Percentiles rank a stretch among this genome's conserved stretches.
phyloP scores from a whole-genome alignment of 1,284 basidiomycete species.

The Ganoderma boninense region DNA sequence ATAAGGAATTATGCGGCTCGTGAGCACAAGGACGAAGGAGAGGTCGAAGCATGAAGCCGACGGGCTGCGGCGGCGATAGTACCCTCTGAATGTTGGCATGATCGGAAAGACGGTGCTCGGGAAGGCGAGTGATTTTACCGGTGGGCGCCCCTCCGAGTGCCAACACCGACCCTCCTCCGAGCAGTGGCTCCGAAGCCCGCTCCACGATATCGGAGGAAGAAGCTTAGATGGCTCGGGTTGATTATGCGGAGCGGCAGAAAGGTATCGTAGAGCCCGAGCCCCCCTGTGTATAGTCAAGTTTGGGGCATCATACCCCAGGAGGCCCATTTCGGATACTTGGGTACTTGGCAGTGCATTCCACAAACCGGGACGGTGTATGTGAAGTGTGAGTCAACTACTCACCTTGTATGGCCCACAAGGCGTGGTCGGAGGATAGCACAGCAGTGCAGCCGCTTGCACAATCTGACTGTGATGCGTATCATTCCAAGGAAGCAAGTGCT shows the following conservation, averaged over 20 bases:
- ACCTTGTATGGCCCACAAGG: constrained; percentile 78
- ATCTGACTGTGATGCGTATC: constrained; percentile 83
- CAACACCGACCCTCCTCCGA: not conserved
- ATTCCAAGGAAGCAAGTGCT: constrained; percentile 86
- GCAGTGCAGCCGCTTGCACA: constrained; percentile 77
- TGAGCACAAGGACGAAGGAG: too few relatives aligned
- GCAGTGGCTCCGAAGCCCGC: not conserved
- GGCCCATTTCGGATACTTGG: not conserved
- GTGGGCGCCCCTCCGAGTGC: not conserved
- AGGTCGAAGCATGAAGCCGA: constrained; percentile 4
- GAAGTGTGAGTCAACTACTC: constrained; percentile 7
- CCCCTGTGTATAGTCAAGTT: not conserved
- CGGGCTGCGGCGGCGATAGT: not conserved
- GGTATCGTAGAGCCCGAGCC: not conserved
- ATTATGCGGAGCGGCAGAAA: not conserved
- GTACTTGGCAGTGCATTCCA: not conserved
- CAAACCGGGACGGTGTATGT: not conserved
- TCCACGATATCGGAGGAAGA: not conserved
- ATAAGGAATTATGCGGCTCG: not conserved
- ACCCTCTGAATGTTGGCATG: not conserved
- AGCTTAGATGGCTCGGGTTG: constrained; percentile 15
- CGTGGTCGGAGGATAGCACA: constrained; percentile 77
- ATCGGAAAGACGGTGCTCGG: constrained; percentile 3
- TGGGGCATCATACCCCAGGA: not conserved
- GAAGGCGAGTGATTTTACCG: not conserved